Evolutionary conservation across 441 rosid species (phyloP).

Genomic region (Breynia disticha): DNA sequence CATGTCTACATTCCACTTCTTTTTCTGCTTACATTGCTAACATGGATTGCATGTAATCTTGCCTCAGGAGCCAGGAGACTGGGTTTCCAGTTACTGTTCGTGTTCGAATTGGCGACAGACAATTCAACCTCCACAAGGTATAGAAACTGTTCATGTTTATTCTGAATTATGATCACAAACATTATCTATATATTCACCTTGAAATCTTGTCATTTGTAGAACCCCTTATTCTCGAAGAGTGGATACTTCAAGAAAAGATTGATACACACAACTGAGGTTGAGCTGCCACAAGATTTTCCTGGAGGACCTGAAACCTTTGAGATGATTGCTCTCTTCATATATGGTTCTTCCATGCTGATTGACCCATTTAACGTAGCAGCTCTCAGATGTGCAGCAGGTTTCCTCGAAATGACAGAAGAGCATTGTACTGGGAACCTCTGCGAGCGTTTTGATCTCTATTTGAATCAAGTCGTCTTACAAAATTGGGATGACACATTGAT

Average conservation of each 20-base stretch:
- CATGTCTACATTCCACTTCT: background rate
- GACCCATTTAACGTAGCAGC: conserved; percentile 64
- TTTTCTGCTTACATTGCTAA: background rate
- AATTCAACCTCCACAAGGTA: conserved; percentile 67
- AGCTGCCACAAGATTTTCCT: conserved; percentile 52
- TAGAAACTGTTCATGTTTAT: background rate
- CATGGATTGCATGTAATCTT: conserved; percentile 1
- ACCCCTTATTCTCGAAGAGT: conserved; percentile 50
- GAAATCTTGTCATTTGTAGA: conserved; percentile 27
- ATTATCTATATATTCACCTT: background rate
- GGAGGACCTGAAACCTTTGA: conserved; percentile 74
- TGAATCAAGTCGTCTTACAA: conserved; percentile 73
- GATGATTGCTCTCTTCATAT: conserved; percentile 48
- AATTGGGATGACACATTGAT: conserved; percentile 70
- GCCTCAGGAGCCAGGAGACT: conserved; percentile 67
- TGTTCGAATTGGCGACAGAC: conserved; percentile 41
- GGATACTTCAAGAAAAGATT: conserved; percentile 54
- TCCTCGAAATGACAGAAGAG: conserved; percentile 66
- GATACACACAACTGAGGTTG: conserved; percentile 34
- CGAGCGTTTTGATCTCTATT: conserved; percentile 55
- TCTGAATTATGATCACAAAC: background rate
- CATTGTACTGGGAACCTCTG: conserved; percentile 49
- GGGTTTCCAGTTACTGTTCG: conserved; percentile 60
- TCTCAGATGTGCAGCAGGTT: conserved; percentile 63
- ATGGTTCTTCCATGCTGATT: conserved; percentile 52